phyloP scores from a whole-genome alignment of 176 grass and related monocot genomes.

The Secale cereale region DNA sequence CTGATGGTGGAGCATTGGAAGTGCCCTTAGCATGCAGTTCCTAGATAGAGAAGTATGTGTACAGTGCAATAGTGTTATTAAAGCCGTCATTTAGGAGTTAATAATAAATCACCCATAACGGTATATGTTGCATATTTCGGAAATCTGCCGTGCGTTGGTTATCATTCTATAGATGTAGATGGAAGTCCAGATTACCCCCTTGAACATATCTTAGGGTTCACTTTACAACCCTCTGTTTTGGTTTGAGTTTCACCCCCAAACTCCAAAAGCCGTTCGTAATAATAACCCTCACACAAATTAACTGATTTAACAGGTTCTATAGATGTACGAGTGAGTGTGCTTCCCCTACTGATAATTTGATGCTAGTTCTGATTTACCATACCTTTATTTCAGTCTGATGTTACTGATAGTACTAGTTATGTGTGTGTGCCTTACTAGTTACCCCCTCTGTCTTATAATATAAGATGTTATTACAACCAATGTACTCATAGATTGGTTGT shows the following conservation, averaged over 20 bases:
- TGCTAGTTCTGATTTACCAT: not conserved
- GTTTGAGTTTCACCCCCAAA: too few species aligned
- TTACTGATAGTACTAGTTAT: not conserved
- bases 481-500: too few species aligned
- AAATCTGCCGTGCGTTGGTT: not conserved
- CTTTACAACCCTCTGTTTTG: too few species aligned
- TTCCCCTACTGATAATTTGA: not conserved
- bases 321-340: not conserved
- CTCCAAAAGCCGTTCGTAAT: too few species aligned
- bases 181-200: too few species aligned
- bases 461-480: too few species aligned
- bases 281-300: too few species aligned
- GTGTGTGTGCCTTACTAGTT: not conserved
- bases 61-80: not conserved
- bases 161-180: not conserved
- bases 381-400: conserved; percentile 3
- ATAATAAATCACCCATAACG: not conserved
- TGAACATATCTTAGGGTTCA: too few species aligned
- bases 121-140: not conserved
- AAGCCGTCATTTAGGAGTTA: not conserved
- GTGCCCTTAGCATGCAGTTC: not conserved
- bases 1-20: not conserved
- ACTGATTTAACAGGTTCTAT: not conserved
- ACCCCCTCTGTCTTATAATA: too few species aligned
- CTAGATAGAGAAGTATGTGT: not conserved